Evolutionary conservation across 345 rosid species (phyloP), one percentile per base, ranked within the genome.

Genomic region (Camelina sativa): DNA sequence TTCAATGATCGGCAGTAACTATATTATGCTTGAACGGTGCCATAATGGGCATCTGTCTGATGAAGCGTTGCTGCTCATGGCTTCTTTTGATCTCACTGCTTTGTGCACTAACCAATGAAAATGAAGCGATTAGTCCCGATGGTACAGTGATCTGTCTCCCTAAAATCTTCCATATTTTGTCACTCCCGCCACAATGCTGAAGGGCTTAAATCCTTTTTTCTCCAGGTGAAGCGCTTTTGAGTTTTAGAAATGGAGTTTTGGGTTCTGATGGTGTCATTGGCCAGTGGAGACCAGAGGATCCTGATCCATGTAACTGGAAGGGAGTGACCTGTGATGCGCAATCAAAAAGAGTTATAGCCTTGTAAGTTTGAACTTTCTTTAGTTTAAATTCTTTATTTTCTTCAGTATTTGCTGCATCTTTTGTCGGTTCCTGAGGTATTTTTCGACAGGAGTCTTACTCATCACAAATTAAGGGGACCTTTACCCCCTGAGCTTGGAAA

Each of bases 211-310:
- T 35, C 23, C 43, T 54, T 43, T 78, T 62, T 72, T 77, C 61
- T 66, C 65, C 57, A 94, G 99, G 97, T 67, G 92, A 90, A 86
- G 97, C 83, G 9, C 99, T 94, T 73, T 67, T 92, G 72, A 87
- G 85, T 80, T 92, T 94, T 82, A 87, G 83, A 80, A 80, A 73
- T 56, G 88, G 84, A 67, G 77, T 94, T 82, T 70, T 78, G 67
- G 79, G 67, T 73, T 90, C 99, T 40, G 92, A 94, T 79, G 89
- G 89, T 65, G 50, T 84, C 57, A 86, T 94, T 74, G 72, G 80
- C 76, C 80, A 77, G n/a, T 94, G 99, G 97, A 92, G 97, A 43
- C 97, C 97, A 8, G 99, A 92, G 89, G 99, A 90, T 86, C 89
- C 93, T 22, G 93, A 95, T 69, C 99, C 99, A 63, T 95, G 99